phyloP scores from a whole-genome alignment of 2,329 filamentous ascomycete genomes.

The Apiospora aurea region DNA sequence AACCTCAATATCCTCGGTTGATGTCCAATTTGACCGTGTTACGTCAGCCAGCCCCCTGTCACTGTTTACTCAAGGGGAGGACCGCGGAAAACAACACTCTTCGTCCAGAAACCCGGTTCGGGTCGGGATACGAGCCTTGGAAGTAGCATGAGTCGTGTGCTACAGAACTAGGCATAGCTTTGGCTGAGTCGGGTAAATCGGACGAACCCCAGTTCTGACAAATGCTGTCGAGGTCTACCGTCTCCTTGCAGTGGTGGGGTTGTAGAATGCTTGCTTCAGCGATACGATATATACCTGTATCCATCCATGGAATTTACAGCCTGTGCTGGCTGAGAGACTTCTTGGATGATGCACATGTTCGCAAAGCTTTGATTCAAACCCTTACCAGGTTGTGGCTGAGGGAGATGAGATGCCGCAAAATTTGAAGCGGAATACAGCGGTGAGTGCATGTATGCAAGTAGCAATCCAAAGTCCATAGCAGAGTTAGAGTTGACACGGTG shows the following conservation, averaged over 20 bases:
- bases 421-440: neutral
- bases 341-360: neutral
- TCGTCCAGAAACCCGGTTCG: neutral
- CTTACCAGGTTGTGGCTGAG: neutral
- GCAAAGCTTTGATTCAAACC: neutral
- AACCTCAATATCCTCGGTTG: too few species aligned
- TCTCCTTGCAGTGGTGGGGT: neutral
- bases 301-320: neutral
- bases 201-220: neutral
- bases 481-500: neutral
- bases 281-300: neutral
- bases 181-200: neutral
- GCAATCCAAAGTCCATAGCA: neutral
- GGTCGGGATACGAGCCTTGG: neutral
- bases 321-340: neutral
- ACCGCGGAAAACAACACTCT: too few species aligned
- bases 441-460: neutral
- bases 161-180: neutral
- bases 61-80: too few species aligned
- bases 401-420: too few species aligned
- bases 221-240: neutral
- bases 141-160: neutral
- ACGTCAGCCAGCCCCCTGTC: too few species aligned
- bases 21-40: too few species aligned
- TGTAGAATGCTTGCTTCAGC: neutral